Conservation (phyloP, 2,329 filamentous ascomycete genomes). For the Neofusicoccum umdonicola region DNA sequence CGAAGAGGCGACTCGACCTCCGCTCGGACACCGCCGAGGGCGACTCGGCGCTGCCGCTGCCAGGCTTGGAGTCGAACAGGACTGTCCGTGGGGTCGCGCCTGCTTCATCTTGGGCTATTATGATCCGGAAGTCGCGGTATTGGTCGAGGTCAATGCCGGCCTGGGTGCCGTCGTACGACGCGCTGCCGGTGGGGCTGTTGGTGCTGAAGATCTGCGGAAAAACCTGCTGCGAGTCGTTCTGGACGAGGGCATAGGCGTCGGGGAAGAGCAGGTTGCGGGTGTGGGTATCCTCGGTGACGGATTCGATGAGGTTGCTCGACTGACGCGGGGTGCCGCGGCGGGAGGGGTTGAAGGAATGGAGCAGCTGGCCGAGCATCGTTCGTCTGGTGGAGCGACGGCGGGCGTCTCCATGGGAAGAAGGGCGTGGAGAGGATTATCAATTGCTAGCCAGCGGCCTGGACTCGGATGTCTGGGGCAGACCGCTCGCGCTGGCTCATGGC, state of each 20-base stretch:
- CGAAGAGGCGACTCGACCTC: constrained; percentile 23
- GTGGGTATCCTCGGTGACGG: constrained; percentile 40
- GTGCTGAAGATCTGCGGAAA: background rate
- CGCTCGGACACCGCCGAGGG: constrained; percentile 27
- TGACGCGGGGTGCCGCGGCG: constrained; percentile 31
- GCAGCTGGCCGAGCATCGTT: constrained; percentile 42
- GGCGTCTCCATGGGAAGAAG: constrained; percentile 15
- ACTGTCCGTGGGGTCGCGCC: constrained; percentile 35
- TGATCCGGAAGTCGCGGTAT: constrained; percentile 41
- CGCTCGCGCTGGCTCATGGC: constrained; percentile 15
- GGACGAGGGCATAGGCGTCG: constrained; percentile 34
- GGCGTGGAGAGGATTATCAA: background rate
- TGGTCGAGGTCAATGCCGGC: constrained; percentile 43
- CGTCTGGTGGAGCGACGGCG: background rate
- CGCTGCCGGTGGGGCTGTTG: constrained; percentile 43
- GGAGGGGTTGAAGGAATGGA: constrained; percentile 27
- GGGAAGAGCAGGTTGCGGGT: constrained; percentile 43
- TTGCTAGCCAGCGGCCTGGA: constrained; percentile 17
- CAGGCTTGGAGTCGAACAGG: constrained; percentile 43
- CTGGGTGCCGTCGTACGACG: constrained; percentile 51
- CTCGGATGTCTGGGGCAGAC: constrained; percentile 13
- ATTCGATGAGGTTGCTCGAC: constrained; percentile 33
- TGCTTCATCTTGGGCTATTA: constrained; percentile 44
- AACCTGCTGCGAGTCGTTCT: constrained; percentile 33
- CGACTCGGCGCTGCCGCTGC: constrained; percentile 31